Base-by-base conservation (phyloP, 371 early-diverging fungal genomes). In the Pancytospora philotis region DNA sequence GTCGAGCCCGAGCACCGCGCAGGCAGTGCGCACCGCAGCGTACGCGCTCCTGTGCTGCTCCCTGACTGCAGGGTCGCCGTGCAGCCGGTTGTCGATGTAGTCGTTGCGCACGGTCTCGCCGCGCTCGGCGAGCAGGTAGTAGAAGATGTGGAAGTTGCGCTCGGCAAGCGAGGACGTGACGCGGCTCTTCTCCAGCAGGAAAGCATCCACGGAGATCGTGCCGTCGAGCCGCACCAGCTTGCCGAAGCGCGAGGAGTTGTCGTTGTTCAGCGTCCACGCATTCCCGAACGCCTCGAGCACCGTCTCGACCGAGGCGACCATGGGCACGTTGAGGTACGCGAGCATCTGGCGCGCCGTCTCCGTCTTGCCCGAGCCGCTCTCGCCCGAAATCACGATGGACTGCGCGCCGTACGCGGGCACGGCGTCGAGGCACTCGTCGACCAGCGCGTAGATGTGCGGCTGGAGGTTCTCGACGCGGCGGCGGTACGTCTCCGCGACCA, bases 131-230 rank as follows among this genome's bases (percentile, higher is more conserved):
- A 62, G 61, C 28, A 74, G n/a, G 22, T 74, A 67, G 38, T 91
- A 89, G 71, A 93, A 91, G 34, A 89, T 86, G 76, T 92, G 87
- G 76, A 90, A 93, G 51, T 85, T 88, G 58, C 87, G 82, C 77
- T 95, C 89, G 10, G 81, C 35, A 6, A 8, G 10, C 25, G 60
- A 8, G 8, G 56, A 72, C 10, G 85, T 85, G 1, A 89, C 84
- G 52, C 90, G 82, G 59, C 84, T 78, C 48, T 86, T 84, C 75
- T 96, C 93, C 48, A 94, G 85, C 25, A 88, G 83, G 77, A 87
- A 93, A 10, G 88, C 85, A 38, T 92, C 81, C 1, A 86, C 78
- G 79, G 89, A 74, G 69, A 95, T 85, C n/a, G 86, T 85, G 22
- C 92, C 90, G 76, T 86, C 85, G 35, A 87, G 74, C 77, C 90